Conservation (phyloP, 495 filamentous ascomycete species). For the Aspergillus sclerotiicarbonarius region DNA sequence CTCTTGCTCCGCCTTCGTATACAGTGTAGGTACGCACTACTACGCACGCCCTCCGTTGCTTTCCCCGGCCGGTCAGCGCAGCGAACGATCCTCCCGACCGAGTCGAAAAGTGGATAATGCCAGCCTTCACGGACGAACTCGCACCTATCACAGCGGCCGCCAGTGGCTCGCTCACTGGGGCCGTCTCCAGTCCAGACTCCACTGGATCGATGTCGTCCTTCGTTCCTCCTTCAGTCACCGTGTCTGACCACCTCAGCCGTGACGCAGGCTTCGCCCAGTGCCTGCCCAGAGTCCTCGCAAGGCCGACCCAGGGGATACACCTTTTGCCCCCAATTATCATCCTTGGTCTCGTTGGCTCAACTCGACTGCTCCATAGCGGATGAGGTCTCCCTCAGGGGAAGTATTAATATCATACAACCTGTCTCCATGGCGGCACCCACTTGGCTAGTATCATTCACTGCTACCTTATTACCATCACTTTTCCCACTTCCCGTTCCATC, state of each 20-base stretch:
- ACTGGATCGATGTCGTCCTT: slow-evolving; percentile 13
- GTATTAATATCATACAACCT: slow-evolving; percentile 6
- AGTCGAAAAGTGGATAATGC: slow-evolving; percentile 10
- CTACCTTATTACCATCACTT: background rate
- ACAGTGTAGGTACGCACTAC: background rate
- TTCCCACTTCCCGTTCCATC: background rate
- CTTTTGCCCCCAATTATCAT: slow-evolving; percentile 14
- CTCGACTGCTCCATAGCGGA: background rate
- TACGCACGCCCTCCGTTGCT: slow-evolving; percentile 4
- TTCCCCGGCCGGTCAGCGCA: slow-evolving; percentile 6
- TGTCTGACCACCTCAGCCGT: slow-evolving; percentile 19
- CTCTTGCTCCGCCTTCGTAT: slow-evolving; percentile 2
- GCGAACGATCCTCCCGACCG: slow-evolving; percentile 8
- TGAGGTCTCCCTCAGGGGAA: background rate
- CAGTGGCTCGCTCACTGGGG: slow-evolving; percentile 6
- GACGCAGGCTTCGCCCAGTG: slow-evolving; percentile 7
- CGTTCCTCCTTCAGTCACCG: slow-evolving; percentile 23
- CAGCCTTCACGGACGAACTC: slow-evolving; percentile 14
- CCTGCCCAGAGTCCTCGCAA: slow-evolving; percentile 3
- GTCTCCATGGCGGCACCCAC: slow-evolving; percentile 6
- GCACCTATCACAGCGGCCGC: slow-evolving; percentile 5
- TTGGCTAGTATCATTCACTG: slow-evolving; percentile 1
- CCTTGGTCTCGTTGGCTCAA: slow-evolving; percentile 6
- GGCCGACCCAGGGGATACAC: slow-evolving; percentile 13
- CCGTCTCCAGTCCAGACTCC: slow-evolving; percentile 8